Conservation (phyloP, 1,284 basidiomycete genomes). For the Macrocybe sp. region DNA sequence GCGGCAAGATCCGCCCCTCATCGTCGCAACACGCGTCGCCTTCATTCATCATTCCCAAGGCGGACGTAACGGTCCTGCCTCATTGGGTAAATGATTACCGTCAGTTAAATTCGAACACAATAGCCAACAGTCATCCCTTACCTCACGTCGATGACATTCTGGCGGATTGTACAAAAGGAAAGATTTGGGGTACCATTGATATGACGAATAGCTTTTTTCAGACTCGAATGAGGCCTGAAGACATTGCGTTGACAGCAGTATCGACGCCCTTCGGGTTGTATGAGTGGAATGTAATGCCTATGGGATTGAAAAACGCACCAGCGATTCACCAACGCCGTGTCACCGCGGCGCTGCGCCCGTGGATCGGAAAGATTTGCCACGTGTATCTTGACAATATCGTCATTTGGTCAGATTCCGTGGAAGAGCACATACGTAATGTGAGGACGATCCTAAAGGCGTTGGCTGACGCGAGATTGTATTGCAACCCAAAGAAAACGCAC, state of each 20-base stretch:
- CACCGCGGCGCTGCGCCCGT: slow-evolving; percentile 22
- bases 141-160: slow-evolving; percentile 26
- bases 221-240: slow-evolving; percentile 25
- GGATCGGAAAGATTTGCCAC: slow-evolving; percentile 20
- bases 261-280: slow-evolving; percentile 30
- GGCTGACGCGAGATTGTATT: slow-evolving; percentile 20
- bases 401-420: slow-evolving; percentile 26
- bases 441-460: slow-evolving; percentile 24
- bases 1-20: slow-evolving; percentile 26
- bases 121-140: slow-evolving; percentile 9
- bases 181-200: slow-evolving; percentile 25
- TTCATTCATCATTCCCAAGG: slow-evolving; percentile 29
- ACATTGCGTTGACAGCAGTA: slow-evolving; percentile 21
- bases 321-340: slow-evolving; percentile 16
- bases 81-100: slow-evolving; percentile 38
- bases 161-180: slow-evolving; percentile 6
- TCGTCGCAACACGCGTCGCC: slow-evolving; percentile 24
- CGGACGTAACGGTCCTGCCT: slow-evolving; percentile 17
- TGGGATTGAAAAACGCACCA: slow-evolving; percentile 17
- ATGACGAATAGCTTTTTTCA: slow-evolving; percentile 31
- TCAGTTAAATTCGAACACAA: slow-evolving; percentile 7
- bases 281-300: slow-evolving; percentile 27
- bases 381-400: slow-evolving; percentile 30
- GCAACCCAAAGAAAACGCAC: slow-evolving; percentile 23
- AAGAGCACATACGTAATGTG: slow-evolving; percentile 29